phyloP scores from a whole-genome alignment of 2,329 filamentous ascomycete genomes.

The Penicillium psychrosexuale region DNA sequence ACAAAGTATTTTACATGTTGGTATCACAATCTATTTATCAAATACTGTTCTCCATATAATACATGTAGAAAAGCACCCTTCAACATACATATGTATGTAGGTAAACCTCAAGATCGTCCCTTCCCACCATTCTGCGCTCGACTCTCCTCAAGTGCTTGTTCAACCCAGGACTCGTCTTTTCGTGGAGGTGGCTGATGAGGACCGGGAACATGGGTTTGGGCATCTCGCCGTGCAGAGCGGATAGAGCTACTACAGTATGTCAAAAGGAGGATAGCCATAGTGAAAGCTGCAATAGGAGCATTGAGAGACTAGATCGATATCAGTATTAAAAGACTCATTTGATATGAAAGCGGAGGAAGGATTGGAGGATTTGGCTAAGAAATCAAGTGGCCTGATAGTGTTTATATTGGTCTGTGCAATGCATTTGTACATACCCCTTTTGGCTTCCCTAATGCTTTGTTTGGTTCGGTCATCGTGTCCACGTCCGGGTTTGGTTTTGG shows the following conservation, averaged over 20 bases:
- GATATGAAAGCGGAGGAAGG: neutral
- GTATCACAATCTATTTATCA: neutral
- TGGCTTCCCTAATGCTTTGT: slow-evolving; percentile 18
- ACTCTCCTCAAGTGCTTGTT: slow-evolving; percentile 34
- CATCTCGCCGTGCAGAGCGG: slow-evolving; percentile 63
- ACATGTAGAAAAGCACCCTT: neutral
- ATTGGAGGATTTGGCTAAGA: neutral
- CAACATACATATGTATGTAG: neutral
- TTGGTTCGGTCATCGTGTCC: slow-evolving; percentile 13
- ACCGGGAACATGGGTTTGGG: slow-evolving; percentile 51
- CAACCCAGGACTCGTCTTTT: slow-evolving; percentile 31
- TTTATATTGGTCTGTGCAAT: neutral
- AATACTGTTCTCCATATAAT: neutral
- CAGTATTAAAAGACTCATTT: neutral
- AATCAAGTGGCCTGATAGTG: neutral
- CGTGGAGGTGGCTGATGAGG: slow-evolving; percentile 44
- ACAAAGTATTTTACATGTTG: neutral
- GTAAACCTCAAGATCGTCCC: neutral
- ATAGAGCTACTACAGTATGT: slow-evolving; percentile 64
- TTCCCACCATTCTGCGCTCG: slow-evolving; percentile 21
- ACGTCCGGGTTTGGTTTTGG: neutral
- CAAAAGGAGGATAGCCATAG: slow-evolving; percentile 60
- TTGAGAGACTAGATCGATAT: slow-evolving; percentile 47
- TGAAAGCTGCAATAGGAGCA: slow-evolving; percentile 61
- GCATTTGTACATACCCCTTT: slow-evolving; percentile 16